A percentile compares a stretch with the other conserved stretches of the same genome.
Evolutionary conservation across 78 protist genomes (phyloP).

Genomic region (Pelomyxa schiedti): DNA sequence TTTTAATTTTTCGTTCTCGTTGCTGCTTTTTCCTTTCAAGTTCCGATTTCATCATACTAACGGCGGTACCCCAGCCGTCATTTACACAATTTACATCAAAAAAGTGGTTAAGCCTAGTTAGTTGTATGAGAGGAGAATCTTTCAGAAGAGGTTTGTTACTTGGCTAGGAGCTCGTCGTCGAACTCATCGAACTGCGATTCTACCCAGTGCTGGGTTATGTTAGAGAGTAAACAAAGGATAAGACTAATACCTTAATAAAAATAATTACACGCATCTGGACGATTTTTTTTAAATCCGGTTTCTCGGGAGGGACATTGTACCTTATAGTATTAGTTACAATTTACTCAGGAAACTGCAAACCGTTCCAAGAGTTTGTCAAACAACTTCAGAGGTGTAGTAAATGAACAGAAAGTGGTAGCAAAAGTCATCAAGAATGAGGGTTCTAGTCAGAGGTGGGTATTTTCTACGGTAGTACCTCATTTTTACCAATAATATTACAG

Average conservation of each 20-base stretch:
- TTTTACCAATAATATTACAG: constrained; percentile 11
- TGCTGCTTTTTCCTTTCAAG: not conserved
- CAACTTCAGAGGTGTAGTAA: constrained; percentile 36
- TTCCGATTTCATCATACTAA: not conserved
- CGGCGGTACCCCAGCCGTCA: constrained; percentile 27
- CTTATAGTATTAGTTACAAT: too few relatives aligned
- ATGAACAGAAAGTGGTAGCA: constrained; percentile 37
- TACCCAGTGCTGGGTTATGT: constrained; percentile 50
- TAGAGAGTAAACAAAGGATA: too few relatives aligned
- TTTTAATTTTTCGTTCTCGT: not conserved
- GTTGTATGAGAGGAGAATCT: too few relatives aligned
- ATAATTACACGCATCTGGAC: constrained; percentile 39
- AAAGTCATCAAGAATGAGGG: constrained; percentile 31
- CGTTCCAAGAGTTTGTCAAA: constrained; percentile 39
- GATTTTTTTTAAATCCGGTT: not conserved
- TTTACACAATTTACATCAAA: not conserved
- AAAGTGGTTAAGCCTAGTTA: constrained; percentile 15
- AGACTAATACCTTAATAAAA: too few relatives aligned
- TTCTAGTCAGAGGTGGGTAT: too few relatives aligned
- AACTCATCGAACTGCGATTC: constrained; percentile 37
- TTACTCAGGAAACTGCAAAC: too few relatives aligned
- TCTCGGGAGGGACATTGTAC: constrained; percentile 32
- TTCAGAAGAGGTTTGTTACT: too few relatives aligned
- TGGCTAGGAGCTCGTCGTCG: constrained; percentile 7
- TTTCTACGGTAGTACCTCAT: too few relatives aligned